Base-by-base conservation (phyloP, 345 rosid species). In the Kernera saxatilis region DNA sequence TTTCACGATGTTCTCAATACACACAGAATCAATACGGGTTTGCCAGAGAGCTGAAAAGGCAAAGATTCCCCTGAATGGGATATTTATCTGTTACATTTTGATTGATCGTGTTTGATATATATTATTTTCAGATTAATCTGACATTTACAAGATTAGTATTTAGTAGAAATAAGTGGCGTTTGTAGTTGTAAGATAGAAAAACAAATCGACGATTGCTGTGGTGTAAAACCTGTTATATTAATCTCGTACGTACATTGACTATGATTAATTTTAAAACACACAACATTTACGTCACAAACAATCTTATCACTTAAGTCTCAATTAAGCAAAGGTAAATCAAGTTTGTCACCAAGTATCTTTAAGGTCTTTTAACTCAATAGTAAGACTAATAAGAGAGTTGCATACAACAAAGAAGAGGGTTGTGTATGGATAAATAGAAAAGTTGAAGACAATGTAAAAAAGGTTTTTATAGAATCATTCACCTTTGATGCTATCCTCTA, bases 1-100 rank as follows among this genome's bases (percentile, higher is more conserved):
- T 89, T 74, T 76, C 78, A 82, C 56, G 84, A 92, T 66, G 68
- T 92, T 79, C 72, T 87, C 66, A 86, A 74, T 67, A 45, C 78
- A 14, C 66, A 9, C 48, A 23, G 13, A 54, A 56, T 14, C 52
- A 32, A 33, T 32, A 43, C 11, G n/a, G 64, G 41, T 62, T 13
- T 30, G 37, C 3, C 54, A 30, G 21, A 71, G 26, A 51, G 41
- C n/a, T 60, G 54, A 71, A 19, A 40, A 40, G 26, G 36, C 36
- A 61, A 40, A 18, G 9, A 26, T 59, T 25, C 21, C 49, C n/a
- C 30, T 70, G 18, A 13, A 21, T 32, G 43, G 37, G 37, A 53
- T 55, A 32, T 55, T 30, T 29, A 15, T 29, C 9, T 32, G n/a
- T 17, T 54, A 32, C 41, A 32, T 3, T n/a, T n/a, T 2, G 4